Conservation (phyloP, 768 basidiomycete species). For the Podaxis carcinomalis region DNA sequence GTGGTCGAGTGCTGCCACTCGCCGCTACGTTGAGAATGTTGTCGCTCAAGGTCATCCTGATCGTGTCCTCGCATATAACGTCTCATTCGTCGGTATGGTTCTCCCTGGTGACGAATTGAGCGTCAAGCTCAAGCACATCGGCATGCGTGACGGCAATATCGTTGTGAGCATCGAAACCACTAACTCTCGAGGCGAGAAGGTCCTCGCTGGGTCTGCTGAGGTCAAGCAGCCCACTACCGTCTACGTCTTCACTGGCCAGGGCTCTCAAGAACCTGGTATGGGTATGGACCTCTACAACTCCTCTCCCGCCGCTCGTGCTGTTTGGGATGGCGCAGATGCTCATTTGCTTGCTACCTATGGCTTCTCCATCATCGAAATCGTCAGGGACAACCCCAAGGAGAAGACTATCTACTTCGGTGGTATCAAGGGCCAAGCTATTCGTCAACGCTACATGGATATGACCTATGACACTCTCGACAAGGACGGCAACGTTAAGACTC, state of each 20-base stretch:
- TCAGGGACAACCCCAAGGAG: constrained; percentile 97
- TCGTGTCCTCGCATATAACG: constrained; percentile 87
- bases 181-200: constrained; percentile 86
- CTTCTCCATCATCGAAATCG: constrained; percentile 98
- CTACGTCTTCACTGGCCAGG: constrained; percentile 98
- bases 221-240: constrained; percentile 90
- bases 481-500: constrained; percentile 92
- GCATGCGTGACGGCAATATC: constrained; percentile 92
- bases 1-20: constrained; percentile 94
- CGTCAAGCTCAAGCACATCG: constrained; percentile 85
- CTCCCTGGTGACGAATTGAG: constrained; percentile 83
- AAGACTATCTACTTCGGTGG: constrained; percentile 99
- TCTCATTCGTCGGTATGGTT: constrained; percentile 97
- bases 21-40: constrained; percentile 88
- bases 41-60: constrained; percentile 92
- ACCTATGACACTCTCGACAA: constrained; percentile 96
- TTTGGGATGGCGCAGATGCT: constrained; percentile 95
- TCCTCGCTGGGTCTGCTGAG: constrained; percentile 88
- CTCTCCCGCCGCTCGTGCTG: constrained; percentile 91
- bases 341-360: constrained; percentile 94
- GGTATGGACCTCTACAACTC: constrained; percentile 96
- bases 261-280: constrained; percentile 98
- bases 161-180: constrained; percentile 84
- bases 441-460: constrained; percentile 99
- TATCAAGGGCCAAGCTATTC: constrained; percentile 97